Evolutionary conservation across 73 alveolate genomes (phyloP).

Genomic region (Paramecium sexaurelia): DNA sequence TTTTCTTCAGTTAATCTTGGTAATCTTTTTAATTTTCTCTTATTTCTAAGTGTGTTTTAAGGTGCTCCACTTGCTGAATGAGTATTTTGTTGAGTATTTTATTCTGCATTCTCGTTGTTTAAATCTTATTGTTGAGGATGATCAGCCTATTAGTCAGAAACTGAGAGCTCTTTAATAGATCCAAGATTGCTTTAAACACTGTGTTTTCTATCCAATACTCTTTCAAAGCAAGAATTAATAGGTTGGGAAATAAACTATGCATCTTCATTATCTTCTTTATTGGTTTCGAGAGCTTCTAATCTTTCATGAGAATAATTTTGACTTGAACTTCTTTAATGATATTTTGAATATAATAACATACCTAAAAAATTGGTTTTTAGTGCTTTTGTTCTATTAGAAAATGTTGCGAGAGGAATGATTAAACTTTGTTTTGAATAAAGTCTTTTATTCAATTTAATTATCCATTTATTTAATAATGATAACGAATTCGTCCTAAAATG

Average conservation of each 20-base stretch:
- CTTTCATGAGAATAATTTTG: neutral
- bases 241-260: neutral
- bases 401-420: neutral
- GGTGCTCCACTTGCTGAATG: neutral
- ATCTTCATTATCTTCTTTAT: neutral
- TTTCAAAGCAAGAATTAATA: neutral
- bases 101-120: neutral
- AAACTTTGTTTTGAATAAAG: neutral
- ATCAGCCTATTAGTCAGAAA: neutral
- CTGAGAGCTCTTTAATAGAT: neutral
- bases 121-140: neutral
- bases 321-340: neutral
- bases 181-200: neutral
- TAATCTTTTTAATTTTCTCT: neutral
- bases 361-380: neutral
- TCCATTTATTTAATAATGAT: constrained; percentile 9
- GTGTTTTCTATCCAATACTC: constrained; percentile 3
- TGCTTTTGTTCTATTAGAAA: neutral
- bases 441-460: neutral
- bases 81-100: neutral
- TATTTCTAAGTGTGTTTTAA: neutral
- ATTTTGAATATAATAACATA: neutral
- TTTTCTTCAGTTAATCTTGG: neutral
- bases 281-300: neutral
- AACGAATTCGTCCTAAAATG: neutral